Evolutionary conservation across 1,284 basidiomycete genomes (phyloP), one percentile per base, ranked within the genome.

Genomic region (Apiotrichum montevideense): DNA sequence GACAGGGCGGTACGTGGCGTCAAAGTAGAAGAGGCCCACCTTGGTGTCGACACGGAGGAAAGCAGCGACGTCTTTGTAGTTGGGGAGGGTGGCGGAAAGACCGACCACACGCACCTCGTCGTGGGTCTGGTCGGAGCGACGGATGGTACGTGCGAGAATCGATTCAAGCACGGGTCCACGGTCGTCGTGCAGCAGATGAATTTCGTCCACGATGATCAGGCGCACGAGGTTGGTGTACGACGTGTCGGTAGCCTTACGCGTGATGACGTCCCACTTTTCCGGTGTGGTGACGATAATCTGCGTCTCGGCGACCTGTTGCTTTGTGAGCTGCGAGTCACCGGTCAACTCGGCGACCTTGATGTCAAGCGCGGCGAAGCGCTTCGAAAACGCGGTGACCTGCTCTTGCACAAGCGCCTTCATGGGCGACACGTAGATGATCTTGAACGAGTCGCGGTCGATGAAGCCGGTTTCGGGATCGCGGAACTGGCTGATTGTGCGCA

Each of bases 251-350:
- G 87, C 90, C 80, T 99, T 99, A 64, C 96, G 88, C 34, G 93
- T 98, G 75, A 98, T 96, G 66, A 98, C 94, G 69, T 98, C 96
- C 92, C 93, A 98, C 77, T 99, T 98, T 78, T 99, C 96, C 0
- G 96, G 96, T 0, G 96, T 98, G 0, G 95, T 98, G 63, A 98
- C 94, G 73, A 99, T 98, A 70, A 99, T 91, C 73, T 98, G 95
- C 0, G 96, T 98, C 74, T 96, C 91, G 3, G 92, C 79, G 59
- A 98, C 98, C 75, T 98, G 95, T 63, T 92, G 87, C 77, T 98
- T 99, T 58, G 95, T 98, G 83, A 98, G 87, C 80, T 98, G 95
- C 43, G 89, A 85, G 77, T 99, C 96, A 45, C 96, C 96, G 0
- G 96, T 99, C 54, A 99, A 82, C 74, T 99, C 95, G 43, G 90